Base-by-base conservation (phyloP, 352 stramenopile species). In the Thraustochytrium sp. region DNA sequence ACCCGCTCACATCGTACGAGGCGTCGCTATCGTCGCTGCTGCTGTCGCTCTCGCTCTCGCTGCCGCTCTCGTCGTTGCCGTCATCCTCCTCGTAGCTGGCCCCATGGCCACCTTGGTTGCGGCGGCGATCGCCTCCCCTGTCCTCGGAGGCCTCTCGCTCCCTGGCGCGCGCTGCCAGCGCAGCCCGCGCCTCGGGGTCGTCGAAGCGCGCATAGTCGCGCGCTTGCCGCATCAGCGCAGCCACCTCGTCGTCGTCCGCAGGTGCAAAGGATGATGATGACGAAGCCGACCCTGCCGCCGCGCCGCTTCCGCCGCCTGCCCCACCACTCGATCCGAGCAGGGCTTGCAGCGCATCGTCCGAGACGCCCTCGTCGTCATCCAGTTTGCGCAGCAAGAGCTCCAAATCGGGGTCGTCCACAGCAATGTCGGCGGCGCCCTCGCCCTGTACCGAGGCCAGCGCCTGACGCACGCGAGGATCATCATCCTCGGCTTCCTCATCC, bases 231-330 rank as follows among this genome's bases (percentile, higher is more conserved):
- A 72, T 72, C 9, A 72, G 59, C 21, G 13, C 9, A 2, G 34
- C 59, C 16, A 72, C 59, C 59, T 72, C 59, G 40, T 72, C 59
- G 46, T 72, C 59, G 46, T 72, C 59, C 48, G 18, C 48, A 55
- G n/a, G 16, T 55, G 16, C n/a, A n/a, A 18, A n/a, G 16, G 48
- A 55, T 55, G 48, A 55, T 23, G 48, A 55, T n/a, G 48, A 55
- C n/a, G 48, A 23, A 18, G 18, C n/a, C n/a, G n/a, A n/a, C 16
- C 46, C 59, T 38, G 59, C 59, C 59, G 34, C 59, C 40, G 59
- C 21, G 59, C 9, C 34, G 26, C 13, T 65, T 29, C 26, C 55
- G 2, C 21, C 13, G 26, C 55, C 46, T 26, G 59, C 42, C 13
- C 1, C 59, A 11, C 54, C 54, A 13, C 5, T 23, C 5, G 5